Conservation (phyloP, 345 rosid species). For the Populus simonii region DNA sequence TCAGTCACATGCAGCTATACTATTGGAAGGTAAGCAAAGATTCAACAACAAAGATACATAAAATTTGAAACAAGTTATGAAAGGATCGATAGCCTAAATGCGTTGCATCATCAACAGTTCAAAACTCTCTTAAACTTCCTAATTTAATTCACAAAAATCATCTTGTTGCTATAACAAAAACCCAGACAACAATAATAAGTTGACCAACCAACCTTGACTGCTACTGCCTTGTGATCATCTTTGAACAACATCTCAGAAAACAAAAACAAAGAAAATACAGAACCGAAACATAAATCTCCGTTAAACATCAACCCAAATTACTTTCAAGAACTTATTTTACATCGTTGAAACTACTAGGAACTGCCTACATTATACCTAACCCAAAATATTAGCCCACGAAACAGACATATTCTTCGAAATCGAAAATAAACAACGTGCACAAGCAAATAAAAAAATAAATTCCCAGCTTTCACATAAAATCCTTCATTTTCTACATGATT, state of each 20-base stretch:
- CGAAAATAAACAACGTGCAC: neutral
- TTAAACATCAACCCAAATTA: conserved; percentile 55
- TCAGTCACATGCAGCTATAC: neutral
- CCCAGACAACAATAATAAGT: neutral
- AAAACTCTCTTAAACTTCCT: neutral
- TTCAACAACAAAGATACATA: neutral
- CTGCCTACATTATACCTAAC: conserved; percentile 45
- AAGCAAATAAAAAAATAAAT: conserved; percentile 27
- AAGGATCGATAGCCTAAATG: neutral
- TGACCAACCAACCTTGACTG: conserved; percentile 58
- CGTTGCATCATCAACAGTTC: neutral
- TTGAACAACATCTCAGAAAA: conserved; percentile 23
- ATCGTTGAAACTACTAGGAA: conserved; percentile 63
- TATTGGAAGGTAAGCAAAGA: neutral
- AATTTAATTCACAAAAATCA: neutral
- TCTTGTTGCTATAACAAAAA: neutral
- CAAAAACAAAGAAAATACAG: neutral
- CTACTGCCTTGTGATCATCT: conserved; percentile 59
- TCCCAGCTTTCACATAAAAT: conserved; percentile 88
- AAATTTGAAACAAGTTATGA: neutral
- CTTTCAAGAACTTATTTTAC: conserved; percentile 52
- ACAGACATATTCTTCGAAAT: neutral
- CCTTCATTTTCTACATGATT: conserved; percentile 74
- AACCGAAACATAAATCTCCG: conserved; percentile 49
- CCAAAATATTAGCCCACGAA: conserved; percentile 15